Evolutionary conservation across 2,329 filamentous ascomycete genomes (phyloP).

Genomic region (Pleochaeta shiraiana): DNA sequence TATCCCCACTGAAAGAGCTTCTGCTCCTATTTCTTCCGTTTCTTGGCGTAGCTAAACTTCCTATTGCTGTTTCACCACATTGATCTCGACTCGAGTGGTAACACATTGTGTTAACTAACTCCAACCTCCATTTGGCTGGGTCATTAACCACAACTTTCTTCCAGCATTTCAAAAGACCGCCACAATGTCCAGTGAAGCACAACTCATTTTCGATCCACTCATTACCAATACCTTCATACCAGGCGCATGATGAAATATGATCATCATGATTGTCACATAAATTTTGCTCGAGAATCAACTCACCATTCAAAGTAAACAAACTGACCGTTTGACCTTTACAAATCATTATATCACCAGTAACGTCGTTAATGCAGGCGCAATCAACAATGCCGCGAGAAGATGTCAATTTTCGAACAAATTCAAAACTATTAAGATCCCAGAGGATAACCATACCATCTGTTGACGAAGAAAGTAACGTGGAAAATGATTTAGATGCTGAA

Average conservation of each 20-base stretch:
- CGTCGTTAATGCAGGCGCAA: constrained; percentile 72
- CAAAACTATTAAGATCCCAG: constrained; percentile 84
- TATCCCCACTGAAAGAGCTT: constrained; percentile 20
- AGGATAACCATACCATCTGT: constrained; percentile 65
- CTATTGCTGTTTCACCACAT: constrained; percentile 19
- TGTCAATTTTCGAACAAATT: constrained; percentile 60
- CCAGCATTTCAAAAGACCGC: constrained; percentile 68
- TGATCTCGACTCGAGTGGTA: constrained; percentile 40
- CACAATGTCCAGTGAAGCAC: constrained; percentile 70
- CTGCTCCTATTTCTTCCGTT: constrained; percentile 7
- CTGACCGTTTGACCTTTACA: constrained; percentile 55
- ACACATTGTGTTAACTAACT: constrained; percentile 61
- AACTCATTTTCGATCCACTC: constrained; percentile 81
- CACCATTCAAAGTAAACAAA: constrained; percentile 76
- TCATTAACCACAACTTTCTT: constrained; percentile 27
- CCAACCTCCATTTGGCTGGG: constrained; percentile 32
- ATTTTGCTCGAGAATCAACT: constrained; percentile 59
- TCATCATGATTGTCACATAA: constrained; percentile 55
- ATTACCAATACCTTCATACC: constrained; percentile 81
- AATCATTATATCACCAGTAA: constrained; percentile 73
- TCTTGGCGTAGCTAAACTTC: constrained; percentile 8
- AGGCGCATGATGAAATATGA: constrained; percentile 59
- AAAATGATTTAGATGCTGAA: constrained; percentile 71
- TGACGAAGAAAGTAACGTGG: constrained; percentile 66
- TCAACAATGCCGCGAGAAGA: constrained; percentile 32